phyloP scores from a whole-genome alignment of 768 basidiomycete genomes.

The Trametes maxima region DNA sequence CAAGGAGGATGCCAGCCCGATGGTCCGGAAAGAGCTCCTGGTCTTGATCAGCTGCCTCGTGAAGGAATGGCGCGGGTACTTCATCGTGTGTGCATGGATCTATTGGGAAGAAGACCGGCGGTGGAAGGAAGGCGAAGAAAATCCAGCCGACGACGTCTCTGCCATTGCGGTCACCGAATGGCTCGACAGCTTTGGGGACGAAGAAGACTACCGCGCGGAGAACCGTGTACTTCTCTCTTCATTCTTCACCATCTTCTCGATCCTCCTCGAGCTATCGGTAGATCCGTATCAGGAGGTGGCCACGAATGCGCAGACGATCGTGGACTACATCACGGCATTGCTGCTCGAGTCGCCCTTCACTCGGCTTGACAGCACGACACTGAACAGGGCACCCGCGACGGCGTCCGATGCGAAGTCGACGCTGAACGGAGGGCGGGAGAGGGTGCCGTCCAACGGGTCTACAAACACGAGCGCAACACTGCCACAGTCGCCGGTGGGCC shows the following conservation, averaged over 20 bases:
- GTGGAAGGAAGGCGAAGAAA: conserved; percentile 46
- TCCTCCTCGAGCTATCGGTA: conserved; percentile 85
- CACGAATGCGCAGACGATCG: conserved; percentile 84
- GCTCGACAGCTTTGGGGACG: conserved; percentile 69
- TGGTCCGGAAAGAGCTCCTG: conserved; percentile 93
- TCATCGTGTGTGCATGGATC: conserved; percentile 95
- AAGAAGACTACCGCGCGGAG: conserved; percentile 69
- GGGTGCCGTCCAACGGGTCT: conserved; percentile 53
- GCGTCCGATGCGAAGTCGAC: conserved; percentile 40
- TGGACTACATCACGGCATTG: conserved; percentile 91
- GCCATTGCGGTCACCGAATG: conserved; percentile 75
- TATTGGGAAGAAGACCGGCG: conserved; percentile 91
- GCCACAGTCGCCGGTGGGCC: conserved; percentile 50
- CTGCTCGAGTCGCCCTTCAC: conserved; percentile 89
- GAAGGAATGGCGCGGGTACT: conserved; percentile 95
- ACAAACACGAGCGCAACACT: conserved; percentile 45
- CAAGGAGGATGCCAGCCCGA: conserved; percentile 93
- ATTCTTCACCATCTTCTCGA: conserved; percentile 90
- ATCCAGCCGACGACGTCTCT: conserved; percentile 71
- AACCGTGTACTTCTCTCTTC: conserved; percentile 86
- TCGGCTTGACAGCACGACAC: conserved; percentile 65
- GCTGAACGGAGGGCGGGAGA: conserved; percentile 39
- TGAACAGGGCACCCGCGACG: conserved; percentile 51
- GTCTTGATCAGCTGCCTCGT: conserved; percentile 91
- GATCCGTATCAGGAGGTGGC: conserved; percentile 95